phyloP scores from a whole-genome alignment of 192 early-diverging fungal species.

The Funneliformis mosseae region DNA sequence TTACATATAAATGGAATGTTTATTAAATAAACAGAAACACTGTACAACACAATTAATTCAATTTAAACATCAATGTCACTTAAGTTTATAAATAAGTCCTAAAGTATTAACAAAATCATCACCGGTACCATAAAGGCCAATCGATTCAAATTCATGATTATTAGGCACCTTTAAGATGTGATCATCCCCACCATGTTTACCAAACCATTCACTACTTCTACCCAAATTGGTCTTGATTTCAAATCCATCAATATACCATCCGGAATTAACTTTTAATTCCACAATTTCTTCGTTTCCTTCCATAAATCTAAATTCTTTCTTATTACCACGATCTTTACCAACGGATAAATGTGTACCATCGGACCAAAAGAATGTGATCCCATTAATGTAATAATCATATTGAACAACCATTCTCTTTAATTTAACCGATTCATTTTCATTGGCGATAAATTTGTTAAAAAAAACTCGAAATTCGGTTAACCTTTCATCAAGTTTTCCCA shows the following conservation, averaged over 20 bases:
- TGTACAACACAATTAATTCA: too few relatives aligned
- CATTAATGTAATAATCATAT: slow-evolving; percentile 54
- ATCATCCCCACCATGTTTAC: slow-evolving; percentile 50
- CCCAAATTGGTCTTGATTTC: slow-evolving; percentile 57
- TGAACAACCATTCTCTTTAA: slow-evolving; percentile 39
- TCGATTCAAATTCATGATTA: slow-evolving; percentile 50
- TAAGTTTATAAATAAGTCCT: slow-evolving; percentile 49
- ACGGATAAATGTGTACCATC: slow-evolving; percentile 46
- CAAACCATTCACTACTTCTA: slow-evolving; percentile 55
- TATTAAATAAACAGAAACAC: too few relatives aligned
- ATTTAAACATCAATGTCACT: too few relatives aligned
- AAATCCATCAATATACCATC: slow-evolving; percentile 64
- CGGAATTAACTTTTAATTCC: slow-evolving; percentile 49
- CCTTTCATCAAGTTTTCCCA: slow-evolving; percentile 9
- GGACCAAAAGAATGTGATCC: slow-evolving; percentile 48
- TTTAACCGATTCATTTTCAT: neutral
- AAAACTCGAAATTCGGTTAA: slow-evolving; percentile 11
- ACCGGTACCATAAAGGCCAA: slow-evolving; percentile 57
- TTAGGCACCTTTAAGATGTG: slow-evolving; percentile 48
- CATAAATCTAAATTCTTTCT: slow-evolving; percentile 39
- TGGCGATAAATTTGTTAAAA: neutral
- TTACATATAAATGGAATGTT: too few relatives aligned
- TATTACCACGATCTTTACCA: slow-evolving; percentile 49
- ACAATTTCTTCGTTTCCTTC: slow-evolving; percentile 57
- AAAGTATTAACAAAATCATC: slow-evolving; percentile 56